Evolutionary conservation across 768 basidiomycete species (phyloP).

Genomic region (Leccinum incarnatum): DNA sequence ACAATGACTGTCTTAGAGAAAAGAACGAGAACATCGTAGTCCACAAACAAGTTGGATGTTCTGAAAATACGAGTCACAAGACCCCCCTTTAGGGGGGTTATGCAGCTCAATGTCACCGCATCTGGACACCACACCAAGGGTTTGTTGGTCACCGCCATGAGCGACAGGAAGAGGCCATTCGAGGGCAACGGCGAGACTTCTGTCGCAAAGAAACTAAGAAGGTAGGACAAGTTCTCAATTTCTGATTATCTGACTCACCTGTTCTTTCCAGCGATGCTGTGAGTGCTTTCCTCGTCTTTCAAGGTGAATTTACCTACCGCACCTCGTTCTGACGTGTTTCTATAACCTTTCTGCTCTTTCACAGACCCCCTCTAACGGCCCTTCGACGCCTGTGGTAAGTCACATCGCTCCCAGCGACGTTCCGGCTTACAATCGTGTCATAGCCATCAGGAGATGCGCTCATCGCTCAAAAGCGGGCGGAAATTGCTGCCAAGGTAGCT

Average conservation of each 20-base stretch:
- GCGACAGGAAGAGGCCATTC: slow-evolving; percentile 60
- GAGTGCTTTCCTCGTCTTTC: slow-evolving; percentile 45
- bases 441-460: slow-evolving; percentile 58
- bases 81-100: slow-evolving; percentile 23
- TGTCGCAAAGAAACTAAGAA: slow-evolving; percentile 61
- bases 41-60: not conserved
- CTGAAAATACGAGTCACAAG: not conserved
- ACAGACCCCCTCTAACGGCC: slow-evolving; percentile 53
- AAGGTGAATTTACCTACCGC: slow-evolving; percentile 73
- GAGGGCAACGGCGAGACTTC: slow-evolving; percentile 52
- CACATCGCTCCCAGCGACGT: not conserved
- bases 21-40: slow-evolving; percentile 23
- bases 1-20: slow-evolving; percentile 13
- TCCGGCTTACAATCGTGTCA: slow-evolving; percentile 4
- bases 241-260: slow-evolving; percentile 4
- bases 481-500: slow-evolving; percentile 83
- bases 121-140: not conserved
- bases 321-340: slow-evolving; percentile 56
- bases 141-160: slow-evolving; percentile 42
- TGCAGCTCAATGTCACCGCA: not conserved
- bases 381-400: slow-evolving; percentile 44
- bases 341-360: slow-evolving; percentile 56
- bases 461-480: slow-evolving; percentile 80
- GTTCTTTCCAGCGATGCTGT: slow-evolving; percentile 56
- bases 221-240: slow-evolving; percentile 40